Base-by-base conservation (phyloP, 2,329 filamentous ascomycete species). In the Magnaporthiopsis rhizophila region DNA sequence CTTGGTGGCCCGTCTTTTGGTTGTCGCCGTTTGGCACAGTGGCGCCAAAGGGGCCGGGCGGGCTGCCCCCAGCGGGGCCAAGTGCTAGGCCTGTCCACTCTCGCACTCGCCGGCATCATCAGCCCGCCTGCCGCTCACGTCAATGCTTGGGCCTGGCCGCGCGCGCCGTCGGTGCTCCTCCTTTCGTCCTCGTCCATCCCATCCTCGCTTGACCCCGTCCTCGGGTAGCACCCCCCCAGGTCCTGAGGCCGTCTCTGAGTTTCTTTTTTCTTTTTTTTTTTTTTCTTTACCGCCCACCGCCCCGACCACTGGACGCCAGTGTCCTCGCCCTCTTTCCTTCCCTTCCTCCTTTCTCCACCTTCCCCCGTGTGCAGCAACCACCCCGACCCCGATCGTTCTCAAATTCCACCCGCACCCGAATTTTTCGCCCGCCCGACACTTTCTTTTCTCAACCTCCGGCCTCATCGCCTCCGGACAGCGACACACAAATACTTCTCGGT, bases 91-190 rank as follows among this genome's bases (percentile, higher is more conserved):
- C 60, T 36, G 61, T 28, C 61, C 61, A 62, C 61, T 59, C 59
- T 63, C 28, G 57, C 30, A 56, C 62, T 59, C 21, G 62, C 69
- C 69, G 69, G 69, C 66, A 69, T 67, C 69, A 68, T 69, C 66
- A 69, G 68, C 69, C 69, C 28, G 36, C 38, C 56, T 64, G 57
- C 36, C 26, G 34, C 36, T 58, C 56, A 50, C 34, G 61, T 62
- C 61, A 62, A 45, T 50, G 58, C 63, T 62, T 62, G 65, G 65
- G 64, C 57, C 58, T 57, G 34, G 15, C 32, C 32, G 45, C 61
- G 45, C 61, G 34, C 57, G 59, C 53, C 53, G 34, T 63, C 21
- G 32, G 32, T 34, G 32, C 32, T 56, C 59, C 61, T 50, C 63
- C 30, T 30, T 7, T 56, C 58, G 60, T 50, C 63, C 30, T 30